Base-by-base conservation (phyloP, 805 yeast species). In the Alloascoidea africana region DNA sequence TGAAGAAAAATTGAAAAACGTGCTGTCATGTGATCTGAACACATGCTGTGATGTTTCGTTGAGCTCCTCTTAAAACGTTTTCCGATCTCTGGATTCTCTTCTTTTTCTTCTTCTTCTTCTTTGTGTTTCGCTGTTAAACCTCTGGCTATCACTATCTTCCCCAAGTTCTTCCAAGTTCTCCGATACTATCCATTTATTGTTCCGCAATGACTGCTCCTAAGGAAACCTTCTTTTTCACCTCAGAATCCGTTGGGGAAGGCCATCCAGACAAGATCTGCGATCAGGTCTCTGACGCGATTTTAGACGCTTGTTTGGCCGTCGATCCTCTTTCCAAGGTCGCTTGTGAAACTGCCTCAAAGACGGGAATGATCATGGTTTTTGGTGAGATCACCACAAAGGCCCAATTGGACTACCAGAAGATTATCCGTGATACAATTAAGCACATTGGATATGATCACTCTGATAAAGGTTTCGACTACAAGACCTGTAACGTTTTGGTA, bases 321-420 rank as follows among this genome's bases (percentile, higher is more conserved):
- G 98, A 91, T 65, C 98, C 98, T 44, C 72, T 84, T 53, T 91
- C 98, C 51, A 91, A 91, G 72, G 98, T 91, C 60, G 98, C 96
- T 37, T 91, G 98, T 72, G 98, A 91, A 68, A 84, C 98, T 43
- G 97, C 98, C 48, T 80, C 97, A 54, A 91, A 91, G 72, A 91
- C 98, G 48, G 98, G 98, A 70, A 77, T 91, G 94, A 86, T 91
- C 58, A 82, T 91, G 93, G 96, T 91, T 48, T 91, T 91, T 58
- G 98, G 98, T 69, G 98, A 91, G 68, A 91, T 91, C 64, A 89
- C 98, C 68, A 91, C 98, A 66, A 81, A 76, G 60, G 98, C 98
- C 50, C 65, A 67, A 46, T 70, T 91, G 58, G 98, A 91, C 71
- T 91, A 74, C 83, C 98, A 91, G 68, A 85, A 89, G 68, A 78